Percentiles rank a stretch among this genome's conserved stretches.
These are phyloP conservation scores for Raddia guianensis DNA, from an alignment of 176 grass and related monocot genomes.

Conservation along the genomic window DNA sequence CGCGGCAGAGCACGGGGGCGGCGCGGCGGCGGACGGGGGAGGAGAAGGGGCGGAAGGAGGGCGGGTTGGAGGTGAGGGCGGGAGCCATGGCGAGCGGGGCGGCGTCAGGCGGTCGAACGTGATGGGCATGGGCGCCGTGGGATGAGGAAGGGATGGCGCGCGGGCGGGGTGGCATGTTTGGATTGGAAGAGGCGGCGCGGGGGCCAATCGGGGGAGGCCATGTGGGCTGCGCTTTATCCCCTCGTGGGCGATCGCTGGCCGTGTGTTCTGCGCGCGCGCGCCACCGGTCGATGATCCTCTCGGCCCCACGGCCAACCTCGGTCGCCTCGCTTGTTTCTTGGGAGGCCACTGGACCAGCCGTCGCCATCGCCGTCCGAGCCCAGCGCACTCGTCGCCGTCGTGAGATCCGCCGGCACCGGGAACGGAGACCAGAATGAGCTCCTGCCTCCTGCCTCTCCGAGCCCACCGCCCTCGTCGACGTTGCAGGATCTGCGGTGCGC, in stretches of 20 bases:
- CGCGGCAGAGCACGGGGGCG: conserved; percentile 46
- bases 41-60: conserved; percentile 65
- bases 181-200: conserved; percentile 43
- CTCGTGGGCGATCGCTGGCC: conserved; percentile 28
- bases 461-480: too few relatives aligned
- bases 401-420: too few relatives aligned
- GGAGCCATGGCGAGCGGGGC: conserved; percentile 61
- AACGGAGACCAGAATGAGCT: too few relatives aligned
- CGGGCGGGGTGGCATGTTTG: conserved; percentile 20
- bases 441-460: too few relatives aligned
- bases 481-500: too few relatives aligned
- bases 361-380: too few relatives aligned
- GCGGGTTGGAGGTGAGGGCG: conserved; percentile 75
- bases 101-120: conserved; percentile 49
- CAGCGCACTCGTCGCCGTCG: too few relatives aligned
- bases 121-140: conserved; percentile 48
- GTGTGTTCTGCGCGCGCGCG: not conserved
- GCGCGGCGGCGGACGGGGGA: conserved; percentile 40
- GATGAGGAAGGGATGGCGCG: conserved; percentile 49
- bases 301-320: conserved; percentile 20
- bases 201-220: conserved; percentile 54
- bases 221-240: conserved; percentile 45
- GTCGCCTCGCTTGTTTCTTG: not conserved
- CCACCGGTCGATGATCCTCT: conserved; percentile 18
- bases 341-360: too few relatives aligned